These are phyloP conservation scores for Monosporascus sp. DNA, from an alignment of 2,329 filamentous ascomycete genomes.

Conservation along the genomic window DNA sequence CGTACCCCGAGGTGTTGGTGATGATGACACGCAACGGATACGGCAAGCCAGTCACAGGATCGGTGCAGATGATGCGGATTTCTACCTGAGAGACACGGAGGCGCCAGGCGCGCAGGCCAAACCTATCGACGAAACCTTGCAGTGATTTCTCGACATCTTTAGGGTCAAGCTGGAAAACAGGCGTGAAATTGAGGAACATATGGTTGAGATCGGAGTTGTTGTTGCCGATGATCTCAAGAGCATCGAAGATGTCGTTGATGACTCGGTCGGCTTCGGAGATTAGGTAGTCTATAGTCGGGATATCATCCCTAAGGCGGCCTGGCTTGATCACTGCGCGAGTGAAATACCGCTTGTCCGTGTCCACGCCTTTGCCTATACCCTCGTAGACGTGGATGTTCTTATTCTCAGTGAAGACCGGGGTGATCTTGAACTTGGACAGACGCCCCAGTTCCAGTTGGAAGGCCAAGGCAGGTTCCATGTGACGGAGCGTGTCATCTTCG, in stretches of 20 bases:
- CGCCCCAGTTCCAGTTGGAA: slow-evolving; percentile 97
- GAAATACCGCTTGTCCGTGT: slow-evolving; percentile 98
- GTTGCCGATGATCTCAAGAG: slow-evolving; percentile 96
- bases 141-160: slow-evolving; percentile 88
- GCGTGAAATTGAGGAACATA: slow-evolving; percentile 99
- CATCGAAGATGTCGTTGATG: slow-evolving; percentile 96
- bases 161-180: slow-evolving; percentile 88
- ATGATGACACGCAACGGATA: slow-evolving; percentile 94
- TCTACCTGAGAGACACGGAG: slow-evolving; percentile 95
- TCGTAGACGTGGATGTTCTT: slow-evolving; percentile 99
- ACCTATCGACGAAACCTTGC: slow-evolving; percentile 92
- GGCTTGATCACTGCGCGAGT: slow-evolving; percentile 92
- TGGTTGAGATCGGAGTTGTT: slow-evolving; percentile 99
- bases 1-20: slow-evolving; percentile 96
- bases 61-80: slow-evolving; percentile 97
- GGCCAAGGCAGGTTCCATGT: slow-evolving; percentile 91
- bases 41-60: slow-evolving; percentile 73
- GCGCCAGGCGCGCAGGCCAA: slow-evolving; percentile 90
- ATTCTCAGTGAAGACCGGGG: slow-evolving; percentile 98
- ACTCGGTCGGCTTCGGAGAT: slow-evolving; percentile 94
- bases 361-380: slow-evolving; percentile 87
- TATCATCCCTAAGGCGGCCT: slow-evolving; percentile 91
- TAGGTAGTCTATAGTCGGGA: slow-evolving; percentile 96
- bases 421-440: slow-evolving; percentile 95
- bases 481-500: slow-evolving; percentile 93